Percentiles rank a stretch among this genome's conserved stretches.
Evolutionary conservation across 306 rosid species (phyloP).

Genomic region (Castanea mollissima): DNA sequence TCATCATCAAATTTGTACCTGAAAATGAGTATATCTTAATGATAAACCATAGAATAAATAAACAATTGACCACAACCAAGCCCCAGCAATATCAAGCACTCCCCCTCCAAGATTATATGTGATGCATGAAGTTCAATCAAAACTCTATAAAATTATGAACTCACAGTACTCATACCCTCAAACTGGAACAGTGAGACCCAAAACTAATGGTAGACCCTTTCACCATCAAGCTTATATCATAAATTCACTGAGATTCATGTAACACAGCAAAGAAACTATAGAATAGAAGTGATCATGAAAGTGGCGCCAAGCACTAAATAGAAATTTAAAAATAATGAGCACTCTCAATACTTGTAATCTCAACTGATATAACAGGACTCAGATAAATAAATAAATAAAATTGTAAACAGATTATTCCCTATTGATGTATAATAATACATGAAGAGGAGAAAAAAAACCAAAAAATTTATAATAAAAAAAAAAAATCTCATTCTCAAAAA

Average conservation of each 20-base stretch:
- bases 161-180: not conserved
- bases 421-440: not conserved
- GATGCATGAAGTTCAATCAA: not conserved
- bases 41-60: constrained; percentile 15
- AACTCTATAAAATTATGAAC: not conserved
- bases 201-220: not conserved
- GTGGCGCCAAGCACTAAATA: not conserved
- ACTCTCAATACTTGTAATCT: not conserved
- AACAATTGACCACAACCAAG: not conserved
- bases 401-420: not conserved
- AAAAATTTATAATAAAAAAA: too few species aligned
- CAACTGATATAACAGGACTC: not conserved
- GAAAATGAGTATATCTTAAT: constrained; percentile 19
- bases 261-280: not conserved
- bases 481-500: not conserved
- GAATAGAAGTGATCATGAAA: not conserved
- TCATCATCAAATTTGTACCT: constrained; percentile 99
- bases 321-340: not conserved
- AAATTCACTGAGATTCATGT: not conserved
- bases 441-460: too few species aligned
- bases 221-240: not conserved
- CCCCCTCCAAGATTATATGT: not conserved
- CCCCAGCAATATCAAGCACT: not conserved
- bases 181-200: not conserved
- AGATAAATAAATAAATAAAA: not conserved